These are phyloP conservation scores for Lineolata rhizophorae DNA, from an alignment of 495 filamentous ascomycete species.

Conservation along the genomic window DNA sequence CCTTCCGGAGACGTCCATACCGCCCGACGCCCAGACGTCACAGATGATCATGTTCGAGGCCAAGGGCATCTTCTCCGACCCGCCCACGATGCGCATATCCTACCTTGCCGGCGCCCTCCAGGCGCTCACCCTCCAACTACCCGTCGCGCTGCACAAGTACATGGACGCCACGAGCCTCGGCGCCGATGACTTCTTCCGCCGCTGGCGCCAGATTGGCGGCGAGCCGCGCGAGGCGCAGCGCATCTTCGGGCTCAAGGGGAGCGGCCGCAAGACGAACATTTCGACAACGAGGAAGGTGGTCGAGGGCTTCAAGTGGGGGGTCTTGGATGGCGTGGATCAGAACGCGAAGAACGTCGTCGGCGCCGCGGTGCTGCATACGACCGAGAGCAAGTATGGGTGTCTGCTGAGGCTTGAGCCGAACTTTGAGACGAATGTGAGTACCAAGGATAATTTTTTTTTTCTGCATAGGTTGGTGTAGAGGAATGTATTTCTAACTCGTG, in stretches of 20 bases:
- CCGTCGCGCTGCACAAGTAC: constrained; percentile 78
- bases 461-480: constrained; percentile 1
- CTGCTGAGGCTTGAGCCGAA: constrained; percentile 89
- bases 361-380: constrained; percentile 72
- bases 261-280: constrained; percentile 25
- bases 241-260: constrained; percentile 47
- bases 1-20: constrained; percentile 65
- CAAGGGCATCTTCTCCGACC: constrained; percentile 55
- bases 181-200: constrained; percentile 90
- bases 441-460: background rate
- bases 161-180: constrained; percentile 75
- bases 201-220: constrained; percentile 95
- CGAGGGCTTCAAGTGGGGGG: constrained; percentile 69
- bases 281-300: constrained; percentile 42
- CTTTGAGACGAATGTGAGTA: constrained; percentile 58
- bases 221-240: constrained; percentile 65
- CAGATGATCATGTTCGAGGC: constrained; percentile 90
- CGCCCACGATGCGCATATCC: constrained; percentile 80
- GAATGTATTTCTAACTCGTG: constrained; percentile 11
- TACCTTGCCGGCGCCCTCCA: constrained; percentile 90
- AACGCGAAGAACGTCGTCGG: constrained; percentile 86
- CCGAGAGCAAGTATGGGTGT: constrained; percentile 81
- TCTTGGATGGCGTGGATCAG: constrained; percentile 68
- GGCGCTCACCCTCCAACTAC: constrained; percentile 76
- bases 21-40: constrained; percentile 56